Conservation (phyloP, 495 filamentous ascomycete species). For the Pyrenopolyporus hunteri region DNA sequence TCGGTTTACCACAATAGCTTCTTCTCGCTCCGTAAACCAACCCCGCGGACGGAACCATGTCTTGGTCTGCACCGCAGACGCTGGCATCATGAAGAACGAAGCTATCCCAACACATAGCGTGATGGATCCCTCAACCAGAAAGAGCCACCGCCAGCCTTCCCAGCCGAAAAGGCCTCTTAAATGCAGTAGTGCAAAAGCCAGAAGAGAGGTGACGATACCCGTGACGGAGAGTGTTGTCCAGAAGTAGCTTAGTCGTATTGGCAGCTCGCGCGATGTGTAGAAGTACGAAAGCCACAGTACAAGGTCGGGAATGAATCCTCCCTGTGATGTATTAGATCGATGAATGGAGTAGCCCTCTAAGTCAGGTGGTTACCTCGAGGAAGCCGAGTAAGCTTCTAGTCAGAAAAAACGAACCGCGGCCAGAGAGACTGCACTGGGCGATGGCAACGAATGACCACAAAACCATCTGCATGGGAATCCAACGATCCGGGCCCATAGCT, state of each 20-base stretch:
- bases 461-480: conserved; percentile 70
- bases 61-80: conserved; percentile 60
- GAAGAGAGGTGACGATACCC: conserved; percentile 56
- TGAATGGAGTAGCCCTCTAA: background rate
- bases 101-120: conserved; percentile 57
- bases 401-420: conserved; percentile 47
- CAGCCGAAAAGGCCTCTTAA: conserved; percentile 60
- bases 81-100: conserved; percentile 63
- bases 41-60: conserved; percentile 53
- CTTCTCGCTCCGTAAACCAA: conserved; percentile 62
- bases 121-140: conserved; percentile 58
- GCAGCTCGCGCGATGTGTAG: conserved; percentile 58
- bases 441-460: conserved; percentile 55
- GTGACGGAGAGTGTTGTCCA: conserved; percentile 61
- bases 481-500: conserved; percentile 76
- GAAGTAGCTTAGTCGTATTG: conserved; percentile 59
- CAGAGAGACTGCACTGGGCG: conserved; percentile 40
- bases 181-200: conserved; percentile 59
- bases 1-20: conserved; percentile 58
- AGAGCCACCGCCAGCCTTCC: conserved; percentile 68
- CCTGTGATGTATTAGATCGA: conserved; percentile 38
- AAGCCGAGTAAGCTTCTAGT: conserved; percentile 48
- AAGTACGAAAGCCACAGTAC: conserved; percentile 61
- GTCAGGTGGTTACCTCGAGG: conserved; percentile 43
- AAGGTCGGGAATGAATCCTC: conserved; percentile 60